Evolutionary conservation across 352 stramenopile species (phyloP).

Genomic region (Ophiocytium majus): DNA sequence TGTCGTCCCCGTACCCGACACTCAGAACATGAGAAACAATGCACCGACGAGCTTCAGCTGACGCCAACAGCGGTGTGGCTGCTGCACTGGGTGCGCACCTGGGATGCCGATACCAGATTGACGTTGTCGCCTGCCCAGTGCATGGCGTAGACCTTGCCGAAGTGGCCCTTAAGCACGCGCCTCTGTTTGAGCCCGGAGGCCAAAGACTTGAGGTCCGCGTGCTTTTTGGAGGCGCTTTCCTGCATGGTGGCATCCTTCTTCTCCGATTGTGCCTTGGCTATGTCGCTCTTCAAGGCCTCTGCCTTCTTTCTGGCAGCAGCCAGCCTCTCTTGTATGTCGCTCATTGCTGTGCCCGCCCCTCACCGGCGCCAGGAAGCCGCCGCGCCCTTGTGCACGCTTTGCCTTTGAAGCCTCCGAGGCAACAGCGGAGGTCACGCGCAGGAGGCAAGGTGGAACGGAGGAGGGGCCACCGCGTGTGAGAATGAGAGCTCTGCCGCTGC

Average conservation of each 20-base stretch:
- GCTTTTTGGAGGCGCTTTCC: conserved; percentile 46
- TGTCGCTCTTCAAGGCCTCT: conserved; percentile 58
- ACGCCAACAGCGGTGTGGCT: neutral
- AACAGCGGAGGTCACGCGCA: too few relatives aligned
- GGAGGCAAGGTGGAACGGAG: too few relatives aligned
- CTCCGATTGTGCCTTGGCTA: conserved; percentile 56
- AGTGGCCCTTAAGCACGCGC: conserved; percentile 94
- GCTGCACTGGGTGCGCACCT: conserved; percentile 44
- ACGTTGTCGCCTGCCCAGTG: conserved; percentile 89
- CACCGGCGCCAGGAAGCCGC: too few relatives aligned
- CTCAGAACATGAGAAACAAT: neutral
- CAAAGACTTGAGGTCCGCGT: conserved; percentile 71
- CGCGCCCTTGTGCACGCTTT: neutral
- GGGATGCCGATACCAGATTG: conserved; percentile 82
- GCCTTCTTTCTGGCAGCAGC: conserved; percentile 53
- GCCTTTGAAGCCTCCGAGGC: neutral
- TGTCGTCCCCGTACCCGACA: too few relatives aligned
- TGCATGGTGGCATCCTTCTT: conserved; percentile 58
- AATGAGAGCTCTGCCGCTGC: too few relatives aligned
- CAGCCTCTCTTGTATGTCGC: conserved; percentile 59
- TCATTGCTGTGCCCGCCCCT: too few relatives aligned
- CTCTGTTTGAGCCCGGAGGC: conserved; percentile 81
- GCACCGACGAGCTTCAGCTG: neutral
- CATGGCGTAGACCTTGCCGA: conserved; percentile 98
- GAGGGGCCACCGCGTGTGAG: too few relatives aligned